Evolutionary conservation across 2,329 filamentous ascomycete species (phyloP).

Genomic region (Macrophomina phaseolina): DNA sequence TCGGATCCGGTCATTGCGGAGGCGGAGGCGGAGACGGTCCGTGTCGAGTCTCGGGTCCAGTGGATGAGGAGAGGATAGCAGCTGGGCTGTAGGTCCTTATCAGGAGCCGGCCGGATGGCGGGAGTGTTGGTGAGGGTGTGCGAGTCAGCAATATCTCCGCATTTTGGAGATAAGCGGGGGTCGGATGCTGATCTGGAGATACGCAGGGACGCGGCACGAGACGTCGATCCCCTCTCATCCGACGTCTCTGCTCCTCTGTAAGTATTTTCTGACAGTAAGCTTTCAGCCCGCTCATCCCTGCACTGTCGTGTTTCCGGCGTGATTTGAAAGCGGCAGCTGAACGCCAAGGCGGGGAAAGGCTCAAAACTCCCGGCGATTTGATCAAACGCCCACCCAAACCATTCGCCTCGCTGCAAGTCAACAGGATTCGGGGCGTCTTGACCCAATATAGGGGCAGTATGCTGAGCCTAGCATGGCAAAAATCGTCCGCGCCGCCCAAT

Average conservation of each 20-base stretch:
- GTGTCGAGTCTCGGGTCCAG: constrained; percentile 5
- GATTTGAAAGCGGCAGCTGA: background rate
- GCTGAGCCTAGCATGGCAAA: background rate
- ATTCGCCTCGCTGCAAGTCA: background rate
- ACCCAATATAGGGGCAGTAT: no score
- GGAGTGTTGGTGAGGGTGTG: background rate
- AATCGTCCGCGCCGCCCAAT: background rate
- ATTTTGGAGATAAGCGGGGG: constrained; percentile 3
- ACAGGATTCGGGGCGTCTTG: background rate
- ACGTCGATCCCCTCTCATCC: background rate
- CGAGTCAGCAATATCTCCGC: constrained; percentile 21
- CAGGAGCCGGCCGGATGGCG: constrained; percentile 5
- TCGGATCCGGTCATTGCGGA: background rate
- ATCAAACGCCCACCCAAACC: no score
- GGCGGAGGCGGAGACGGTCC: constrained; percentile 22
- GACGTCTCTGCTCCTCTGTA: background rate
- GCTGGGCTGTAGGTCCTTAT: constrained; percentile 10
- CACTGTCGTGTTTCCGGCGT: background rate
- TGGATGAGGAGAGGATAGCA: background rate
- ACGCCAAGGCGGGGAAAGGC: background rate
- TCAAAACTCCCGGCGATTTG: background rate
- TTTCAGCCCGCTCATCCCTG: background rate
- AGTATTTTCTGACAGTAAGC: background rate
- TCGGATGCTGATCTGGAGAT: constrained; percentile 18
- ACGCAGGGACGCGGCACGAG: constrained; percentile 5